Base-by-base conservation (phyloP, 441 rosid species). In the Adansonia rubrostipa region DNA sequence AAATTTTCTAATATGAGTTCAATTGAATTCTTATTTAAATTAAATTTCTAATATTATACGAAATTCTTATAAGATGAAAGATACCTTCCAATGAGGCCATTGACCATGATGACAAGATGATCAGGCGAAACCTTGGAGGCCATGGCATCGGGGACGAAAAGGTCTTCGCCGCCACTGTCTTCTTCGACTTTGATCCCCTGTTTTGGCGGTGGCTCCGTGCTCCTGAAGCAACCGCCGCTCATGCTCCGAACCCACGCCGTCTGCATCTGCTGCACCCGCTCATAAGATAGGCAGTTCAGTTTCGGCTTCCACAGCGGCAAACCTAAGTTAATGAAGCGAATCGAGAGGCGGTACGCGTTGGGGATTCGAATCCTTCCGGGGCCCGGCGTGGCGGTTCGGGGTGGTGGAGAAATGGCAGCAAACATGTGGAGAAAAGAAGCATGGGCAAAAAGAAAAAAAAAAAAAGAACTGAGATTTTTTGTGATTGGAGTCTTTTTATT, bases 101-200 rank as follows among this genome's bases (percentile, higher is more conserved):
- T 93, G 67, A 95, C 95, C 98, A 95, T 93, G 79, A 95, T 78
- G 4, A 95, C 95, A 50, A 95, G 92, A 87, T 95, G 98, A 62
- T 89, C 92, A 0, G 96, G 92, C n/a, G 84, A 84, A 67, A 73
- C 82, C 11, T 77, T 50, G 1, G 90, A 69, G 36, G 82, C 81
- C 80, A 78, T 83, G 28, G 81, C 79, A 3, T 66, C 84, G 28
- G 89, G 82, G 75, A 85, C 85, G 58, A 87, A 88, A 24, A 92
- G 69, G 81, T 89, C 92, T 79, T 89, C 89, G 33, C 97, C 96
- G 64, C 92, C 93, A 78, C 88, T 88, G 33, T 90, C 89, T 5
- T 71, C 82, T 90, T 89, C 93, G 78, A 89, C 82, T 81, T 83
- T 81, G 53, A 89, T 58, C 22, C 54, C 84, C n/a, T 63, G 81